Evolutionary conservation across 768 basidiomycete species (phyloP).

Genomic region (Russula olivacea): DNA sequence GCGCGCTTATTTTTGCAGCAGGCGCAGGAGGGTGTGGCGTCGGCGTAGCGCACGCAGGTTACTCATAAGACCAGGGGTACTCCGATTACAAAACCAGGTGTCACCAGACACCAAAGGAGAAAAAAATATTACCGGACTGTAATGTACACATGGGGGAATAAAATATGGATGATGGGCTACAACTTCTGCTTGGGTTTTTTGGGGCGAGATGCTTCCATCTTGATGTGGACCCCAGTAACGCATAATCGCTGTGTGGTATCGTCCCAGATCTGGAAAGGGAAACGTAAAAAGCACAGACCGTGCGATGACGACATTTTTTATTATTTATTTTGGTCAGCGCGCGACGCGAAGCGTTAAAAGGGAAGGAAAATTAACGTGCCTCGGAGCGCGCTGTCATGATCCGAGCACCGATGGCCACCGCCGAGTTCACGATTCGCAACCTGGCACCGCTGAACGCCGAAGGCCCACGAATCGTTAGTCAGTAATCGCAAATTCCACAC

Average conservation of each 20-base stretch:
- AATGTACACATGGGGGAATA: background rate
- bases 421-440: conserved; percentile 27
- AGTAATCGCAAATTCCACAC: too few relatives aligned
- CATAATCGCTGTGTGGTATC: conserved; percentile 22
- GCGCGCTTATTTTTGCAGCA: too few relatives aligned
- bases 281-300: too few relatives aligned
- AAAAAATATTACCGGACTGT: background rate
- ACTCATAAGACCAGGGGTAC: background rate
- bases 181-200: conserved; percentile 16
- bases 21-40: too few relatives aligned
- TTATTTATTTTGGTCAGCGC: too few relatives aligned
- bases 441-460: conserved; percentile 20
- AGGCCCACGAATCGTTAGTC: background rate
- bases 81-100: background rate
- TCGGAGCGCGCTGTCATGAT: conserved; percentile 27
- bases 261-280: conserved; percentile 26
- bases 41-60: background rate
- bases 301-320: too few relatives aligned
- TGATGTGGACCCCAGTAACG: conserved; percentile 24
- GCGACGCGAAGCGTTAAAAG: too few relatives aligned
- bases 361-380: conserved; percentile 6
- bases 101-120: background rate
- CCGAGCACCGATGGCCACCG: conserved; percentile 25
- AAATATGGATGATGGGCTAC: background rate
- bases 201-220: conserved; percentile 25